Conservation (phyloP, 495 filamentous ascomycete genomes). For the Penicillium psychrofluorescens region DNA sequence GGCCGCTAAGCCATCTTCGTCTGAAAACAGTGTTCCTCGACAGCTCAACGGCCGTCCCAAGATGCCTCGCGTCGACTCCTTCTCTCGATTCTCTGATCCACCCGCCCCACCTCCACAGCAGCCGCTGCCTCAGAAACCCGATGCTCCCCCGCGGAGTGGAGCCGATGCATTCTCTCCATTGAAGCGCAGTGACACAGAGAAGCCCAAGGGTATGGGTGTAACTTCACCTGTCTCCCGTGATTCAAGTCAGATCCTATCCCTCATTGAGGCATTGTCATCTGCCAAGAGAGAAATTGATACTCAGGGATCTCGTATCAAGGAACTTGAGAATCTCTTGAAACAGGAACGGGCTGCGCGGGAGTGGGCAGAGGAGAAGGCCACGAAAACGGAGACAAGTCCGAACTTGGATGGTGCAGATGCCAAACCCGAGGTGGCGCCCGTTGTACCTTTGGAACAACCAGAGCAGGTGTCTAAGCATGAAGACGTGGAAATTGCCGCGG, state of each 20-base stretch:
- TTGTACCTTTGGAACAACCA: constrained; percentile 17
- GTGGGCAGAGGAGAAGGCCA: constrained; percentile 72
- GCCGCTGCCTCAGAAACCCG: constrained; percentile 83
- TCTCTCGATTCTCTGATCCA: constrained; percentile 73
- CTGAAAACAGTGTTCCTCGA: constrained; percentile 28
- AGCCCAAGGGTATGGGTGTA: constrained; percentile 48
- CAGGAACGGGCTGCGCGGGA: constrained; percentile 78
- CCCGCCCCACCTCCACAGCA: constrained; percentile 89
- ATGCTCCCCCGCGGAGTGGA: constrained; percentile 45
- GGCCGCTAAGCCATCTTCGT: constrained; percentile 25
- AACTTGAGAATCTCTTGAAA: constrained; percentile 69
- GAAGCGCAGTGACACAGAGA: constrained; percentile 69
- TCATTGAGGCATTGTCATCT: constrained; percentile 73
- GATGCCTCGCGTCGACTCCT: constrained; percentile 52
- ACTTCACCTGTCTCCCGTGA: constrained; percentile 59
- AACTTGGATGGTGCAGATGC: constrained; percentile 10
- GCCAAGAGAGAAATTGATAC: constrained; percentile 75
- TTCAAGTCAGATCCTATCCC: constrained; percentile 64
- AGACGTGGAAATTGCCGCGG: neutral
- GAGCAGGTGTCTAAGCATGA: constrained; percentile 7
- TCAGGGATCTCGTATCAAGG: constrained; percentile 68
- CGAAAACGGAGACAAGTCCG: constrained; percentile 52
- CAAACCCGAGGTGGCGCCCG: constrained; percentile 23
- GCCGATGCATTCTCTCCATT: constrained; percentile 46
- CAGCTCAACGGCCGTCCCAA: constrained; percentile 39